Evolutionary conservation across 768 basidiomycete genomes (phyloP), one percentile per base, ranked within the genome.

Genomic region (Cytidiella melzeri): DNA sequence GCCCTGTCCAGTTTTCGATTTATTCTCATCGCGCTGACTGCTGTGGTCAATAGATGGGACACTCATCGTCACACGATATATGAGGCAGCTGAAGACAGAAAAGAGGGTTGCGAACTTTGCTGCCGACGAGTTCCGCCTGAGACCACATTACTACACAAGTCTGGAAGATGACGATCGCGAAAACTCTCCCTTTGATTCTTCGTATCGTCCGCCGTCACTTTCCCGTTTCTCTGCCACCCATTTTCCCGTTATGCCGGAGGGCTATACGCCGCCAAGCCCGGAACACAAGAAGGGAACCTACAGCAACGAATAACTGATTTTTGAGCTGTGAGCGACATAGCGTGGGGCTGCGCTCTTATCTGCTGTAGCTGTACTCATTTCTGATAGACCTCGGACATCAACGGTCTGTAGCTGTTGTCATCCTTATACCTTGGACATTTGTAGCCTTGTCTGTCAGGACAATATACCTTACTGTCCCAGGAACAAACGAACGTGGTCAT

Each of bases 1-100:
- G 83, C 70, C 11, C 20, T 38, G 10, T 5, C 4, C 23, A 4
- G 19, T 19, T 9, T 15, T 40, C 34, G 15, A 9, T 38, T 9
- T 6, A 46, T 20, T 9, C 15, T 34, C 30, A 15, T 34, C 30
- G 30, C n/a, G n/a, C 46, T 38, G 5, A 47, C 24, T 11, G 6
- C 5, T 30, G 5, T 9, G 5, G 9, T 20, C n/a, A n/a, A 18
- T 25, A 47, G 46, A 47, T 25, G 46, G 46, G 34, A 13, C 25
- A 7, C 46, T 47, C 20, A 39, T 47, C 9, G 46, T 40, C 21
- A 47, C 46, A 4, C 46, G 46, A 18, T 47, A 47, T 28, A 19
- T 28, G 12, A 30, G 46, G 11, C 46, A 47, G 23, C 24, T 47
- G 38, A 21, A 37, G 15, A 40, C 6, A 7, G 46, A 47, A 36